Base-by-base conservation (phyloP, 73 alveolate genomes). In the Tetrahymena malaccensis region DNA sequence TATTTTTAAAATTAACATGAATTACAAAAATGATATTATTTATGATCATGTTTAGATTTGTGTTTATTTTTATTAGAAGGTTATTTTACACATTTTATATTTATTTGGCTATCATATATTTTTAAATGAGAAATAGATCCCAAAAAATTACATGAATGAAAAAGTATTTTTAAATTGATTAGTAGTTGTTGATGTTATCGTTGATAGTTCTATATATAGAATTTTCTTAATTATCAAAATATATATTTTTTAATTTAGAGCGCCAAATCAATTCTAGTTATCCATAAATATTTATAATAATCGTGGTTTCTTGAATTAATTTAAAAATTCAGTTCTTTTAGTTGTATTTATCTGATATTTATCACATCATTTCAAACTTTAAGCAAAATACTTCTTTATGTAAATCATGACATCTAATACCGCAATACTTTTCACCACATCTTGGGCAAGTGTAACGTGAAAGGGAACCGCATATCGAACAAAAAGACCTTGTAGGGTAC, bases 381-480 rank as follows among this genome's bases (percentile, higher is more conserved):
- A 97, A 94, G 85, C 98, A 97, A 55, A 97, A 93, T 17, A 98
- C 97, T 58, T 97, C 98, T 85, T 97, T 97, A 85, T 97, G 98
- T 21, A 94, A 83, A 15, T 58, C 96, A 40, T 93, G 97, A 37
- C 99, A 97, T 43, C 94, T 97, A 94, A 96, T 94, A 27, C 94
- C 43, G 94, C 99, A 97, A 43, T 95, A 97, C 85, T 95, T 97
- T 94, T 94, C 93, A 43, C 99, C 99, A 93, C 99, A 97, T 94
- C 99, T 96, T 16, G 97, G 85, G 93, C 99, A 97, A 13, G 98
- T 57, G 85, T 97, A 97, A 58, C 96, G 97, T 34, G 96, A 85
- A 43, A 93, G 34, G 56, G 94, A 97, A 10, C 99, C 99, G 56
- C 99, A 97, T 1, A 97, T 98, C 21, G 98, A 96, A 93, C 99